Evolutionary conservation across 108 stramenopile genomes (phyloP).

Genomic region (Aureococcus anophagefferens): DNA sequence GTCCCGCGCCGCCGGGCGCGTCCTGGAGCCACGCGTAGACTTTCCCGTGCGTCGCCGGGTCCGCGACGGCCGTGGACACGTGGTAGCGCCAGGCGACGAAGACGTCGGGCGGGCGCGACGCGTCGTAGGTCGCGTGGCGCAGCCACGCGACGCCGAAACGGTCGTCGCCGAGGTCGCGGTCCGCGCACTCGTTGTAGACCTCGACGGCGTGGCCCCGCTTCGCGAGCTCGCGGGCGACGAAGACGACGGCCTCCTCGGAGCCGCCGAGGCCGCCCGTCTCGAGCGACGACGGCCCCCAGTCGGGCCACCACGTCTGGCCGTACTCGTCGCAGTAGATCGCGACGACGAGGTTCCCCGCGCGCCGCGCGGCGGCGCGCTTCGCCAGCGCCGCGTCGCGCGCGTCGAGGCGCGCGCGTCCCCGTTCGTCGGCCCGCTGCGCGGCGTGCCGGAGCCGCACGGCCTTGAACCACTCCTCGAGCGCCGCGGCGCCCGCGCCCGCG

Average conservation of each 20-base stretch:
- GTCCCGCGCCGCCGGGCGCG: too few relatives aligned
- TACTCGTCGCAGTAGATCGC: constrained; percentile 48
- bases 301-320: constrained; percentile 44
- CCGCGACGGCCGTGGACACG: constrained; percentile 30
- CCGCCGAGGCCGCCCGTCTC: constrained; percentile 33
- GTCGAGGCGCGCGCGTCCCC: too few relatives aligned
- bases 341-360: not conserved
- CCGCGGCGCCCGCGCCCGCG: not conserved
- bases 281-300: constrained; percentile 33
- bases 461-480: not conserved
- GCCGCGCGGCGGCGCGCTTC: not conserved
- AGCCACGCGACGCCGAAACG: constrained; percentile 2
- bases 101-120: constrained; percentile 23
- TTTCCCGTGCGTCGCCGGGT: not conserved
- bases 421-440: not conserved
- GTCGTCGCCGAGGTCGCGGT: not conserved
- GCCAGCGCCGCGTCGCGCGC: too few relatives aligned
- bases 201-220: constrained; percentile 28
- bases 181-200: constrained; percentile 22
- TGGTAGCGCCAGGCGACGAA: constrained; percentile 50
- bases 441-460: not conserved
- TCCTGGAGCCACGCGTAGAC: constrained; percentile 43
- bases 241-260: constrained; percentile 43
- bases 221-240: constrained; percentile 33
- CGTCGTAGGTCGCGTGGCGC: constrained; percentile 13